Percentiles rank a stretch among this genome's conserved stretches.
These are phyloP conservation scores for Marasmius sp. DNA, from an alignment of 1,284 basidiomycete species.

Conservation along the genomic window DNA sequence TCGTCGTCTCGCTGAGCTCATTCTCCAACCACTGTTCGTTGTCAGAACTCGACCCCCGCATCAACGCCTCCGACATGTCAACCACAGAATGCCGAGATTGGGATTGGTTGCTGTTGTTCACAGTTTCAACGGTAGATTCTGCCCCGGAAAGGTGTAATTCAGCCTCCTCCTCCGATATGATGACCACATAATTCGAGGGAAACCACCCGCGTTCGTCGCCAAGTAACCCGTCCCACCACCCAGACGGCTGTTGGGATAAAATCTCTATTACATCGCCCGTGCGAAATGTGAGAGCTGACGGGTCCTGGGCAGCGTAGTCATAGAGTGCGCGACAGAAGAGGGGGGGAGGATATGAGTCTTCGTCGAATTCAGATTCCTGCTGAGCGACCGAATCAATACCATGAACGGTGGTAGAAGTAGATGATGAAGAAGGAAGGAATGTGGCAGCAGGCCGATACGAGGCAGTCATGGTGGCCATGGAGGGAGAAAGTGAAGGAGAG, in stretches of 20 bases:
- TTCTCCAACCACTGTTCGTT: constrained; percentile 49
- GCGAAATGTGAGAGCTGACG: constrained; percentile 85
- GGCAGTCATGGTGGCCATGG: constrained; percentile 1
- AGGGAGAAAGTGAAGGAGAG: neutral
- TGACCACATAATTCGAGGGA: constrained; percentile 91
- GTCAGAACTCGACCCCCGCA: constrained; percentile 41
- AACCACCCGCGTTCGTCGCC: constrained; percentile 95
- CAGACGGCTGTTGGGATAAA: constrained; percentile 85
- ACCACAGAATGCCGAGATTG: constrained; percentile 35
- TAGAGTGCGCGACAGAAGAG: constrained; percentile 93
- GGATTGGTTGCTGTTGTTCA: constrained; percentile 19
- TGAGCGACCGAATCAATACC: constrained; percentile 1
- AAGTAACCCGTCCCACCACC: constrained; percentile 98
- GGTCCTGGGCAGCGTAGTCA: constrained; percentile 87
- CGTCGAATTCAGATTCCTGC: constrained; percentile 7
- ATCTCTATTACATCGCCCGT: constrained; percentile 94
- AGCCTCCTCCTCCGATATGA: constrained; percentile 80
- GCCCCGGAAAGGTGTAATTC: constrained; percentile 60
- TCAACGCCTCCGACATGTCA: constrained; percentile 52
- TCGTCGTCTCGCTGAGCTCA: constrained; percentile 30
- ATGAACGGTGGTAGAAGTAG: constrained; percentile 1
- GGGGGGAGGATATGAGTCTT: constrained; percentile 8
- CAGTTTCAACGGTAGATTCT: constrained; percentile 37
- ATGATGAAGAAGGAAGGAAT: neutral
- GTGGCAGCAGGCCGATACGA: neutral